phyloP scores from a whole-genome alignment of 1,139 yeast genomes.

The Taiozyma sp. region DNA sequence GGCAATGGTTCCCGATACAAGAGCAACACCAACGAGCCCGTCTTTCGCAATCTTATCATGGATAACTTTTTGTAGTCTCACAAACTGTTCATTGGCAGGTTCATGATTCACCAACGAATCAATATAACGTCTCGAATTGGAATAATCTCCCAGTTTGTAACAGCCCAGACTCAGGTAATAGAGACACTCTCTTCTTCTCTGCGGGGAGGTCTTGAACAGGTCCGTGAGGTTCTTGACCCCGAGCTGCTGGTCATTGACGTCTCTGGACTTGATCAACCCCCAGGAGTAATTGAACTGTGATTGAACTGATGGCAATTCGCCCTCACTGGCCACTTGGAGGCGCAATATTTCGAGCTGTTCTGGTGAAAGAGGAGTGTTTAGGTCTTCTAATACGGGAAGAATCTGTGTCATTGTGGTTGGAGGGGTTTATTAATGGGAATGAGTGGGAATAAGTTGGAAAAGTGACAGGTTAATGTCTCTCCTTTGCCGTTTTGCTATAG shows the following conservation, averaged over 20 bases:
- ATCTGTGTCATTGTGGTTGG: conserved; percentile 2
- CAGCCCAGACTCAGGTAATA: conserved; percentile 88
- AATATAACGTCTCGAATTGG: conserved; percentile 81
- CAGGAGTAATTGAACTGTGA: conserved; percentile 93
- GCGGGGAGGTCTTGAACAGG: conserved; percentile 73
- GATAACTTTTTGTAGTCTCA: conserved; percentile 64
- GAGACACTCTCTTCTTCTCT: conserved; percentile 82
- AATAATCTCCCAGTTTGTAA: conserved; percentile 81
- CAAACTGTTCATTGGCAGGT: conserved; percentile 80
- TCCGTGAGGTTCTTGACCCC: conserved; percentile 77
- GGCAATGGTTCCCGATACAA: conserved; percentile 82
- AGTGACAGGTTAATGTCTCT: neutral
- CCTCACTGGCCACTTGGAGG: conserved; percentile 77
- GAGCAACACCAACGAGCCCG: conserved; percentile 83
- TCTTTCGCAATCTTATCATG: conserved; percentile 84
- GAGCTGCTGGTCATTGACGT: conserved; percentile 59
- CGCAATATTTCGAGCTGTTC: conserved; percentile 73
- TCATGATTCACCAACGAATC: conserved; percentile 74
- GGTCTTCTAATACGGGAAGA: conserved; percentile 22
- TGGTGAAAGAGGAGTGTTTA: conserved; percentile 56
- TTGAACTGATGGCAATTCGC: conserved; percentile 75
- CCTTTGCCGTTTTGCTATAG: too few relatives aligned
- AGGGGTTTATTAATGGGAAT: neutral
- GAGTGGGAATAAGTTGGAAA: neutral
- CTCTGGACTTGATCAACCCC: conserved; percentile 79